A percentile compares a stretch with the other conserved stretches of the same genome.
phyloP scores from a whole-genome alignment of 257 asterid species.

The Cordia subcordata region DNA sequence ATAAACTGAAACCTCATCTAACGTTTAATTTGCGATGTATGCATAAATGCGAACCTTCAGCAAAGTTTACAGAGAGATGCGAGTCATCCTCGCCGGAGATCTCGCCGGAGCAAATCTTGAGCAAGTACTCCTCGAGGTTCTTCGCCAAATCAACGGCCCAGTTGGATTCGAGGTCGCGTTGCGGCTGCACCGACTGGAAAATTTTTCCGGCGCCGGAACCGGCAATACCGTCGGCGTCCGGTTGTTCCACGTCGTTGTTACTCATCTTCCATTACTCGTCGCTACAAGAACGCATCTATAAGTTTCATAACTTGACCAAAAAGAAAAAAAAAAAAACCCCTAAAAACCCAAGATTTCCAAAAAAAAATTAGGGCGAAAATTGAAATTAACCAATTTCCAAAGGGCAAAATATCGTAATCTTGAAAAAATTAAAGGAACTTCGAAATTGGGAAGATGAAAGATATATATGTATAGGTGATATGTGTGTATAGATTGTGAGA shows the following conservation, averaged over 20 bases:
- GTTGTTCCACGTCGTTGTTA: constrained; percentile 38
- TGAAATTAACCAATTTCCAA: neutral
- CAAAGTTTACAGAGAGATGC: constrained; percentile 57
- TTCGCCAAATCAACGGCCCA: constrained; percentile 90
- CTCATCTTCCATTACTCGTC: constrained; percentile 22
- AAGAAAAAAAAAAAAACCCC: neutral
- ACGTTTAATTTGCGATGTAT: neutral
- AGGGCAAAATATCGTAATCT: neutral
- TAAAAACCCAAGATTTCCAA: neutral
- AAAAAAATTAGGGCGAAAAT: neutral
- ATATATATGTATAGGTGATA: neutral
- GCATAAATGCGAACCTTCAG: constrained; percentile 56
- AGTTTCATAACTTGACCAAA: constrained; percentile 1
- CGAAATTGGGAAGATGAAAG: neutral
- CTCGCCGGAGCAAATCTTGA: constrained; percentile 85
- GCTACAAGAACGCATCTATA: neutral
- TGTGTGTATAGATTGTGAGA: neutral
- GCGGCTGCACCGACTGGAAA: constrained; percentile 64
- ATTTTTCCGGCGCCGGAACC: constrained; percentile 33
- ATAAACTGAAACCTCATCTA: neutral
- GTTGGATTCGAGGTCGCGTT: constrained; percentile 76
- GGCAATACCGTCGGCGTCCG: constrained; percentile 27
- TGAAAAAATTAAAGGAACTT: neutral
- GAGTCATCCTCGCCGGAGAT: constrained; percentile 46
- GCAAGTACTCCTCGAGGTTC: constrained; percentile 77